Percentiles rank a stretch among this genome's conserved stretches.
Conservation (phyloP, 345 rosid genomes). For the Aurinia saxatilis region DNA sequence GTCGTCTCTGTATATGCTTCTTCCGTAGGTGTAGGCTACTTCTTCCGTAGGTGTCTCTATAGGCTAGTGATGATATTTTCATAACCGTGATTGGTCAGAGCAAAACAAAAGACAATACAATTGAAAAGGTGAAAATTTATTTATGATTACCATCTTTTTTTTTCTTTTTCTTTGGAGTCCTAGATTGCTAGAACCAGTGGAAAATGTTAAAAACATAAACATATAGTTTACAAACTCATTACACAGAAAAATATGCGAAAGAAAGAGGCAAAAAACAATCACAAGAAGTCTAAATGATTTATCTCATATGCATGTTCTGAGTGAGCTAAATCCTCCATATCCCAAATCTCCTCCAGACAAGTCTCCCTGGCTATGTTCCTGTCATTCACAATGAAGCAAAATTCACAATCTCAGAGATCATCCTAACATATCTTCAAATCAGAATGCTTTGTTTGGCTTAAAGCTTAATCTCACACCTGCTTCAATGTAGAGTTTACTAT, state of each 20-base stretch:
- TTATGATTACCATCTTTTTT: background rate
- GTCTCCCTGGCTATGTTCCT: conserved; percentile 44
- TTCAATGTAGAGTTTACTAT: conserved; percentile 50
- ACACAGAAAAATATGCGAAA: background rate
- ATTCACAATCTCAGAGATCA: conserved; percentile 3
- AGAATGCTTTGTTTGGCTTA: background rate
- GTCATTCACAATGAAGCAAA: conserved; percentile 2
- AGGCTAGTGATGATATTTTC: too few relatives aligned
- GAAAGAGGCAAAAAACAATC: conserved; percentile 17
- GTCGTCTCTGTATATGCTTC: too few relatives aligned
- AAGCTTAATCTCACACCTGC: conserved; percentile 31
- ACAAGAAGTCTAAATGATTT: conserved; percentile 6
- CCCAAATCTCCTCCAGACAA: conserved; percentile 41
- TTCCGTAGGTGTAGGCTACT: too few relatives aligned
- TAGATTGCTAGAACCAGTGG: conserved; percentile 21
- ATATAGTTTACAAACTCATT: conserved; percentile 20
- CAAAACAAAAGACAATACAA: background rate
- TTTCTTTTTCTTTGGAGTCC: conserved; percentile 1
- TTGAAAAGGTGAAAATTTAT: background rate
- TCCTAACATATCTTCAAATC: background rate
- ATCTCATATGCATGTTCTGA: conserved; percentile 39
- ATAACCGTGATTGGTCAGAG: background rate
- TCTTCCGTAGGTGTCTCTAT: too few relatives aligned
- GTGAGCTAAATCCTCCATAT: conserved; percentile 36
- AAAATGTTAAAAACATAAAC: background rate